These are phyloP conservation scores for Meyerozyma guilliermondii DNA, from an alignment of 1,139 yeast genomes.

Conservation along the genomic window DNA sequence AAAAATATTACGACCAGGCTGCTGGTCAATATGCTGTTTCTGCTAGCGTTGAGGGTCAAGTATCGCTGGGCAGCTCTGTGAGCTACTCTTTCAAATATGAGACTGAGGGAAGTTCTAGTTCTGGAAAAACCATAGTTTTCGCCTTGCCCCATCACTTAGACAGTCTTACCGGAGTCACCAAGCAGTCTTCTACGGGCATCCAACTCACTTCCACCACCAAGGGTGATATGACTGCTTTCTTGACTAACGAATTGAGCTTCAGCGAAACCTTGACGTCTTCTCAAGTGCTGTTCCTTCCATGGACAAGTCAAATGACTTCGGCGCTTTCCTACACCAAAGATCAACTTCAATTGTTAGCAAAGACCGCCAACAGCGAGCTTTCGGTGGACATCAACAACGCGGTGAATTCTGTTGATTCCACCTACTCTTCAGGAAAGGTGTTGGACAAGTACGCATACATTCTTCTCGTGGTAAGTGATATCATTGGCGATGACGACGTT, in stretches of 20 bases:
- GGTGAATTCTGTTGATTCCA: slow-evolving; percentile 45
- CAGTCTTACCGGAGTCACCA: slow-evolving; percentile 38
- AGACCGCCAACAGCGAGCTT: slow-evolving; percentile 53
- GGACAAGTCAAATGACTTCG: slow-evolving; percentile 31
- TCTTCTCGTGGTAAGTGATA: slow-evolving; percentile 56
- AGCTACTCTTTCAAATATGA: slow-evolving; percentile 49
- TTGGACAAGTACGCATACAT: slow-evolving; percentile 73
- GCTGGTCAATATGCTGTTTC: slow-evolving; percentile 35
- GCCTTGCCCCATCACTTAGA: slow-evolving; percentile 70
- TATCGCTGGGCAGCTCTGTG: slow-evolving; percentile 32
- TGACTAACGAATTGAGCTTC: slow-evolving; percentile 46
- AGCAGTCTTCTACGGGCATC: slow-evolving; percentile 41
- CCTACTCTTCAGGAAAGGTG: slow-evolving; percentile 67
- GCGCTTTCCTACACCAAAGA: slow-evolving; percentile 42
- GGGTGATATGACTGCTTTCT: slow-evolving; percentile 60
- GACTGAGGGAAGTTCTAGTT: slow-evolving; percentile 48
- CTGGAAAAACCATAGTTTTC: slow-evolving; percentile 52
- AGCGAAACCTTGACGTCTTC: slow-evolving; percentile 42
- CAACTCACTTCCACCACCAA: slow-evolving; percentile 55
- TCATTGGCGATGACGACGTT: slow-evolving; percentile 49
- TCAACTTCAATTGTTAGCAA: slow-evolving; percentile 48
- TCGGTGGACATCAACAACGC: slow-evolving; percentile 51
- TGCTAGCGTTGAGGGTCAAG: slow-evolving; percentile 28
- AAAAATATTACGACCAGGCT: slow-evolving; percentile 28
- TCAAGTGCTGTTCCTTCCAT: slow-evolving; percentile 57